Evolutionary conservation across 495 filamentous ascomycete genomes (phyloP).

Genomic region (Daldinia loculata): DNA sequence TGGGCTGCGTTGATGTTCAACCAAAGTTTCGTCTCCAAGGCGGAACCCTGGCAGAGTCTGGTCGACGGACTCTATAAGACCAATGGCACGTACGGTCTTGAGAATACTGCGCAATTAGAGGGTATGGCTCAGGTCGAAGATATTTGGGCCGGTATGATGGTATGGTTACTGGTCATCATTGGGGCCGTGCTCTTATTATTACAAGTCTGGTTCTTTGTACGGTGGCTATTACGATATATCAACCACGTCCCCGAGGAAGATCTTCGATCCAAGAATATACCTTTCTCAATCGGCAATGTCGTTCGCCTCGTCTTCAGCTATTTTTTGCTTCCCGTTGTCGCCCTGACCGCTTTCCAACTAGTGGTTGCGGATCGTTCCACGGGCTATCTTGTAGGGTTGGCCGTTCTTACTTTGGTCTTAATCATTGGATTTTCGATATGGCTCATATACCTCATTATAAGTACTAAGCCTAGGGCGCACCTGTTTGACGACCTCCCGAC

Average conservation of each 20-base stretch:
- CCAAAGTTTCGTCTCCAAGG: constrained; percentile 79
- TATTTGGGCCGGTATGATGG: constrained; percentile 90
- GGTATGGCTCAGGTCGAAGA: constrained; percentile 80
- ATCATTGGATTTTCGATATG: constrained; percentile 78
- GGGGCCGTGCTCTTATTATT: constrained; percentile 71
- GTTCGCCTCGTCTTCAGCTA: constrained; percentile 91
- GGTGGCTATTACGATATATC: constrained; percentile 76
- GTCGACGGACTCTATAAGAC: constrained; percentile 85
- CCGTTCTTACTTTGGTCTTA: constrained; percentile 75
- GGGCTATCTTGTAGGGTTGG: constrained; percentile 72
- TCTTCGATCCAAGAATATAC: constrained; percentile 86
- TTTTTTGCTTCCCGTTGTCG: constrained; percentile 84
- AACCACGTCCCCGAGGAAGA: constrained; percentile 83
- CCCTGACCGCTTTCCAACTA: constrained; percentile 89
- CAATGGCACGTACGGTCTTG: constrained; percentile 76
- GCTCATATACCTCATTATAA: constrained; percentile 80
- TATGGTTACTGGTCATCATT: constrained; percentile 83
- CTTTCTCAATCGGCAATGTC: constrained; percentile 88
- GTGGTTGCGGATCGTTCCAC: constrained; percentile 76
- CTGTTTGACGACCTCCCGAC: constrained; percentile 94
- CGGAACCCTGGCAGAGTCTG: constrained; percentile 68
- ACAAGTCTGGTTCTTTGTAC: constrained; percentile 77
- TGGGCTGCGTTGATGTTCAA: constrained; percentile 96
- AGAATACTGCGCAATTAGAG: constrained; percentile 80
- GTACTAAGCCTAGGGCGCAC: constrained; percentile 80